Base-by-base conservation (phyloP, 441 rosid genomes). In the Hura crepitans region DNA sequence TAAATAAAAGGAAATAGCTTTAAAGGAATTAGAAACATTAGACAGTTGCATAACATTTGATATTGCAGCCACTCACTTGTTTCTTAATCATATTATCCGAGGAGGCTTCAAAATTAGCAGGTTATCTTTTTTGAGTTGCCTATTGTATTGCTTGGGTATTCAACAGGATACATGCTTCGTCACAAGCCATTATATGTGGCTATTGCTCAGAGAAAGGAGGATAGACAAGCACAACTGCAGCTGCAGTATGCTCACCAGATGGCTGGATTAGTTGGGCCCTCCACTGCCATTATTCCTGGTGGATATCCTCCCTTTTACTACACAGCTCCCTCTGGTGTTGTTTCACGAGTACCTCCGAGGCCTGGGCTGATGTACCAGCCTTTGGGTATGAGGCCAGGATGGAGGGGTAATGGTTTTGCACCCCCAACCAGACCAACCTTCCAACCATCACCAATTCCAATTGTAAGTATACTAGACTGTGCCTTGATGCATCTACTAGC, bases 201-300 rank as follows among this genome's bases (percentile, higher is more conserved):
- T 50, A 78, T 81, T 75, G 97, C 97, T 73, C 92, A 86, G 77
- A 78, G 79, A 43, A 93, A 89, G 85, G 90, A 81, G 76, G 91
- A 84, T 43, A 82, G 85, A 68, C 73, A 63, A 49, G 71, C 71
- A 46, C 33, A 37, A 55, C 77, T 75, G 81, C 84, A 75, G 50
- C 30, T 81, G 79, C 95, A 81, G 53, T 73, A 73, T 69, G 81
- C 77, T 75, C 79, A 69, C 10, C 47, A 37, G 28, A 35, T 73
- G 51, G 65, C 71, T 39, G 77, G 69, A 55, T 65, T 73, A 31
- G 55, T 66, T 65, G 75, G 72, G 66, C 75, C 70, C 28, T 74
- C 78, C n/a, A 71, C 70, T 60, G 56, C 81, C 74, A 80, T 83
- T 66, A 77, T 81, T 37, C 91, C 92, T 17, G 78, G 79, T 63